A percentile compares a stretch with the other conserved stretches of the same genome.
Conservation (phyloP, 2,329 filamentous ascomycete genomes). For the Penicillium vulpinum region DNA sequence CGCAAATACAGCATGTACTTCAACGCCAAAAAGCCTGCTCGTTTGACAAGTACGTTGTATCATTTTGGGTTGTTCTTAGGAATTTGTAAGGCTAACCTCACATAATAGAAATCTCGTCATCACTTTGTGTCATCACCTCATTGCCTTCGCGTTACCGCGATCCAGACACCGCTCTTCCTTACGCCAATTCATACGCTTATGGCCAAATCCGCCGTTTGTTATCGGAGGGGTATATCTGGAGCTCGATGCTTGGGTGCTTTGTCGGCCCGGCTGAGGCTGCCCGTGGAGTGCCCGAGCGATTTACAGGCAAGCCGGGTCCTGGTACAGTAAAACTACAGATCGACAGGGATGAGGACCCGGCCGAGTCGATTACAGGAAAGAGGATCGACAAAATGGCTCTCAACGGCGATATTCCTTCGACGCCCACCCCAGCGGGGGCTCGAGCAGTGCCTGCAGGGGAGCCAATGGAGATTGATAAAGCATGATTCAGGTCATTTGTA, state of each 20-base stretch:
- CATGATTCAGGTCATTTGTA: conserved; percentile 6
- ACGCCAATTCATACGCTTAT: conserved; percentile 76
- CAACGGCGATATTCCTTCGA: background rate
- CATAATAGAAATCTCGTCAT: conserved; percentile 44
- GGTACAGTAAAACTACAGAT: background rate
- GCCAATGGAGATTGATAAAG: conserved; percentile 19
- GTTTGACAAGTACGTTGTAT: conserved; percentile 48
- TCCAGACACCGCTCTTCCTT: conserved; percentile 78
- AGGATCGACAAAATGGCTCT: background rate
- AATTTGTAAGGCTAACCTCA: conserved; percentile 10
- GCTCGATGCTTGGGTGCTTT: conserved; percentile 76
- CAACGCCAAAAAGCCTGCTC: conserved; percentile 50
- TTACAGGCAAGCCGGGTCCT: conserved; percentile 43
- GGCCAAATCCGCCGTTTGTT: conserved; percentile 72
- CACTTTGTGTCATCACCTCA: conserved; percentile 79
- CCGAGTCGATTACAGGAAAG: conserved; percentile 6
- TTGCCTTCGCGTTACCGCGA: conserved; percentile 80
- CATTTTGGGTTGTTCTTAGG: background rate
- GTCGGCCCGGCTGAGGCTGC: conserved; percentile 62
- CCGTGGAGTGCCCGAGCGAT: conserved; percentile 79
- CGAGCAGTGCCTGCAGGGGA: conserved; percentile 7
- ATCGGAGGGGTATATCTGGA: conserved; percentile 78
- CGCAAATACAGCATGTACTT: conserved; percentile 59
- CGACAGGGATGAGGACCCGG: conserved; percentile 12
- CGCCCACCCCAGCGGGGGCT: conserved; percentile 2